phyloP scores from a whole-genome alignment of 176 grass and related monocot species.

The barley (Hordeum vulgare) region MorexV3_pseudomolecules_assembly NC_058518.1:106371233-106371732 shows the following conservation, averaged over 20 bases:
- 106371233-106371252: constrained; percentile 35
- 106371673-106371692: background rate
- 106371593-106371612: too few relatives aligned
- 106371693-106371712: background rate
- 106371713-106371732: background rate
- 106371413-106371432: constrained; percentile 37
- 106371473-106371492: background rate
- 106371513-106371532: background rate
- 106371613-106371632: too few relatives aligned
- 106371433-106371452: background rate
- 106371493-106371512: background rate
- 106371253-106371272: background rate
- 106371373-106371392: constrained; percentile 60
- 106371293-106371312: constrained; percentile 49
- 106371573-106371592: too few relatives aligned
- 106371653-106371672: background rate
- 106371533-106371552: background rate
- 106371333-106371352: constrained; percentile 46
- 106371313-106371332: constrained; percentile 42
- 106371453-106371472: background rate
- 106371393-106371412: constrained; percentile 42
- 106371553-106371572: background rate
- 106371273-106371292: background rate
- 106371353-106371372: constrained; percentile 48
- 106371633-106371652: too few relatives aligned